A percentile compares a stretch with the other conserved stretches of the same genome.
These are phyloP conservation scores for Dipteronia dyeriana DNA, from an alignment of 345 rosid species.

Conservation along the genomic window DNA sequence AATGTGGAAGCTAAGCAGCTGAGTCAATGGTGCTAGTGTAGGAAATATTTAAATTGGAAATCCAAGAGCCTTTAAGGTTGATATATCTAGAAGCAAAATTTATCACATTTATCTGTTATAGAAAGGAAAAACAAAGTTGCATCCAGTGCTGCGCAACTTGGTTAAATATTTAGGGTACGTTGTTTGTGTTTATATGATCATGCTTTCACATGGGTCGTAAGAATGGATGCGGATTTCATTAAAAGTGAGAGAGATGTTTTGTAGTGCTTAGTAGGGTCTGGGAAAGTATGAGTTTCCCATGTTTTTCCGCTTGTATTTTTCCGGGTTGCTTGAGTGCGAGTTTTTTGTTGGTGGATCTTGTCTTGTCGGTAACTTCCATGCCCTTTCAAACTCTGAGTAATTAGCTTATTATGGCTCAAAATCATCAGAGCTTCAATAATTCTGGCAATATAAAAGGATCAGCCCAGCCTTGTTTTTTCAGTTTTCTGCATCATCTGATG, in stretches of 20 bases:
- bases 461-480: not conserved
- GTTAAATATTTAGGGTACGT: not conserved
- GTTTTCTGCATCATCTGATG: not conserved
- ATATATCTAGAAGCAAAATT: not conserved
- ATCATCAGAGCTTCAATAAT: not conserved
- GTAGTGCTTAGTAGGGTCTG: not conserved
- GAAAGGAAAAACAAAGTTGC: not conserved
- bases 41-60: not conserved
- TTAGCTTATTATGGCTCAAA: not conserved
- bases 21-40: not conserved
- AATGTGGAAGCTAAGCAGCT: not conserved
- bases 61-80: not conserved
- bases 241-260: not conserved
- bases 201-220: not conserved
- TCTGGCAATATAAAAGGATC: not conserved
- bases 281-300: not conserved
- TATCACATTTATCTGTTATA: not conserved
- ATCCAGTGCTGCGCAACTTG: not conserved
- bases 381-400: not conserved
- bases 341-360: not conserved
- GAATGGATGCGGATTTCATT: not conserved
- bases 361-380: too few species aligned
- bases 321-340: not conserved
- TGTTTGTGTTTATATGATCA: not conserved
- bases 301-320: not conserved